phyloP scores from a whole-genome alignment of 192 early-diverging fungal genomes.

The Dissophora ornata region DNA sequence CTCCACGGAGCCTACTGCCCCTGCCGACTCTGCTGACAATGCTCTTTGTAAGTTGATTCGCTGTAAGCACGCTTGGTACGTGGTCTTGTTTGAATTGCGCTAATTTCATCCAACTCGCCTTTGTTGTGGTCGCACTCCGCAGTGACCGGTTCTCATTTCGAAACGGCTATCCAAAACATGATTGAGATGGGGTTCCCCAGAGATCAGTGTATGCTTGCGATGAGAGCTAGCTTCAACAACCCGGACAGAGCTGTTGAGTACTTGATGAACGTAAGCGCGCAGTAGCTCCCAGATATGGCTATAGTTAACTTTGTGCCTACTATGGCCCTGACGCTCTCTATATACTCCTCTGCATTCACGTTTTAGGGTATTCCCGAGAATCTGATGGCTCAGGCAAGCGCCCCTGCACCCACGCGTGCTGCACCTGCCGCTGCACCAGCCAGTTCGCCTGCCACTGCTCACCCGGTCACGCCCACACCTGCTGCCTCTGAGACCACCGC shows the following conservation, averaged over 20 bases:
- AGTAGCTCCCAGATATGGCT: too few relatives aligned
- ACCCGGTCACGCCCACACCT: constrained; percentile 45
- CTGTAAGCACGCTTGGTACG: too few relatives aligned
- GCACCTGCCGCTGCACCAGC: constrained; percentile 17
- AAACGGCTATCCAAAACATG: constrained; percentile 87
- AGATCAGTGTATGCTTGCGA: constrained; percentile 86
- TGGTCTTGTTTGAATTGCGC: too few relatives aligned
- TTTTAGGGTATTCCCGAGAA: constrained; percentile 84
- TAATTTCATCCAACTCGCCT: too few relatives aligned
- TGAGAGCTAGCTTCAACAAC: constrained; percentile 98
- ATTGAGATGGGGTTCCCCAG: constrained; percentile 96
- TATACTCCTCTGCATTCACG: background rate
- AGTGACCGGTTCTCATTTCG: constrained; percentile 85
- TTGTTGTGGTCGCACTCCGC: too few relatives aligned
- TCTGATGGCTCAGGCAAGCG: constrained; percentile 62
- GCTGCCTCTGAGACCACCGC: constrained; percentile 32
- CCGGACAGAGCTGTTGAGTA: constrained; percentile 98
- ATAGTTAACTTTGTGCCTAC: too few relatives aligned
- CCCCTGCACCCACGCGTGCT: constrained; percentile 42
- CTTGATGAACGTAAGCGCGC: constrained; percentile 76
- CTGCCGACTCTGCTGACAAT: constrained; percentile 40
- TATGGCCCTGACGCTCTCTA: too few relatives aligned
- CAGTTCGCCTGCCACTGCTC: constrained; percentile 41
- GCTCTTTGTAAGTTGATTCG: constrained; percentile 34
- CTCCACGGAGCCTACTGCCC: constrained; percentile 52